Evolutionary conservation across 31 red algal species (phyloP).

Genomic region (Endocladia muricata): DNA sequence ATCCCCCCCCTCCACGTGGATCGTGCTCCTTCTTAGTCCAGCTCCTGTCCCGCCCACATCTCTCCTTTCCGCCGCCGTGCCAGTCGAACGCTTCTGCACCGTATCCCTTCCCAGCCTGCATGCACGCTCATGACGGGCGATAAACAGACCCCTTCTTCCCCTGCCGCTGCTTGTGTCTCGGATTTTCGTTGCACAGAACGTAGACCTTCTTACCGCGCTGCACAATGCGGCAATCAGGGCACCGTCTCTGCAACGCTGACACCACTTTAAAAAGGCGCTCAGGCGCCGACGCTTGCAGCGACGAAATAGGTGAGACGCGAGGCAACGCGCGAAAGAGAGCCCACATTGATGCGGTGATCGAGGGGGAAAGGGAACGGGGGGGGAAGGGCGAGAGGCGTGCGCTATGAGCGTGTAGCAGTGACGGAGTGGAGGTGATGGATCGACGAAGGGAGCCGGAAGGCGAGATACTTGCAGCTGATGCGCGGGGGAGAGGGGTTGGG

Average conservation of each 20-base stretch:
- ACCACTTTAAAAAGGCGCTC: conserved; percentile 65
- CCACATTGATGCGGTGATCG: too few relatives aligned
- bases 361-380: too few relatives aligned
- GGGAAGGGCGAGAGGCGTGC: too few relatives aligned
- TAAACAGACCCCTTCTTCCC: conserved; percentile 55
- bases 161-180: conserved; percentile 84
- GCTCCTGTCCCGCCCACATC: background rate
- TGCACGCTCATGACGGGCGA: background rate
- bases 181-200: conserved; percentile 63
- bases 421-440: too few relatives aligned
- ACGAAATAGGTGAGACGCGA: background rate
- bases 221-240: conserved; percentile 61
- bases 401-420: too few relatives aligned
- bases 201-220: conserved; percentile 67
- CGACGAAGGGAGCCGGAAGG: too few relatives aligned
- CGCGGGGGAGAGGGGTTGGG: too few relatives aligned
- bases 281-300: background rate
- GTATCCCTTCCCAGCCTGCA: background rate
- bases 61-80: background rate
- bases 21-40: background rate
- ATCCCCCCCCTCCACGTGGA: background rate
- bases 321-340: conserved; percentile 6
- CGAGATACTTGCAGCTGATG: too few relatives aligned
- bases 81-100: background rate
- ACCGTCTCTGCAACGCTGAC: conserved; percentile 54